These are phyloP conservation scores for Ceratobasidium sp. DNA, from an alignment of 1,284 basidiomycete genomes.

Conservation along the genomic window DNA sequence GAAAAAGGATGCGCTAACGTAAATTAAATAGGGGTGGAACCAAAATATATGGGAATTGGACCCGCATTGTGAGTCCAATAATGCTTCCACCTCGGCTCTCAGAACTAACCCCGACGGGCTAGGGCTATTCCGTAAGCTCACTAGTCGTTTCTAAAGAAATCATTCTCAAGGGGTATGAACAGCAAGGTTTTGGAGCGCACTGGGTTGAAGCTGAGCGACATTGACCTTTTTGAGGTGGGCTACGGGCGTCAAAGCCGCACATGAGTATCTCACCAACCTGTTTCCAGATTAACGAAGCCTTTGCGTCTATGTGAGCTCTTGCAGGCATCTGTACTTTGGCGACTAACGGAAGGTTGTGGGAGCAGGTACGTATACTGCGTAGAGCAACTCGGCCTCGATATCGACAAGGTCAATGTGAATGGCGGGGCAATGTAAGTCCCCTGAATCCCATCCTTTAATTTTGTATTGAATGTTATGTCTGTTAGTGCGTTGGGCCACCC, in stretches of 20 bases:
- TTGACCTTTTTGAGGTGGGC: slow-evolving; percentile 54
- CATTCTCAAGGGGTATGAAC: not conserved
- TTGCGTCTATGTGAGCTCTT: slow-evolving; percentile 62
- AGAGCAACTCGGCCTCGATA: slow-evolving; percentile 58
- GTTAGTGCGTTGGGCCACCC: slow-evolving; percentile 47
- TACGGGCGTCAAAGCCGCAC: not conserved
- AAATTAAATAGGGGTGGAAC: slow-evolving; percentile 55
- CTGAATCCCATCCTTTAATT: slow-evolving; percentile 55
- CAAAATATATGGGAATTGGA: slow-evolving; percentile 62
- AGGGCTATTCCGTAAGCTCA: slow-evolving; percentile 57
- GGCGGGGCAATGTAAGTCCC: slow-evolving; percentile 53
- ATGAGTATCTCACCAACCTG: not conserved
- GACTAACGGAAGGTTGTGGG: not conserved
- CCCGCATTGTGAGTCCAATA: slow-evolving; percentile 57
- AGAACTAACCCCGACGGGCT: not conserved
- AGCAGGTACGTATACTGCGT: slow-evolving; percentile 79
- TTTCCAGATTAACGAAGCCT: slow-evolving; percentile 79
- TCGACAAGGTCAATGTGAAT: slow-evolving; percentile 59
- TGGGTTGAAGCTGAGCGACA: slow-evolving; percentile 56
- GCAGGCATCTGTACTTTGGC: not conserved
- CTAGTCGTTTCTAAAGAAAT: no score
- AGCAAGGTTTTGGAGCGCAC: slow-evolving; percentile 58
- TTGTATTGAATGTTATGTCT: slow-evolving; percentile 1
- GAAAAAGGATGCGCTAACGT: slow-evolving; percentile 23
- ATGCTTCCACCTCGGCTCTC: slow-evolving; percentile 38